Base-by-base conservation (phyloP, 805 yeast species). In the Zygosaccharomyces siamensis region DNA sequence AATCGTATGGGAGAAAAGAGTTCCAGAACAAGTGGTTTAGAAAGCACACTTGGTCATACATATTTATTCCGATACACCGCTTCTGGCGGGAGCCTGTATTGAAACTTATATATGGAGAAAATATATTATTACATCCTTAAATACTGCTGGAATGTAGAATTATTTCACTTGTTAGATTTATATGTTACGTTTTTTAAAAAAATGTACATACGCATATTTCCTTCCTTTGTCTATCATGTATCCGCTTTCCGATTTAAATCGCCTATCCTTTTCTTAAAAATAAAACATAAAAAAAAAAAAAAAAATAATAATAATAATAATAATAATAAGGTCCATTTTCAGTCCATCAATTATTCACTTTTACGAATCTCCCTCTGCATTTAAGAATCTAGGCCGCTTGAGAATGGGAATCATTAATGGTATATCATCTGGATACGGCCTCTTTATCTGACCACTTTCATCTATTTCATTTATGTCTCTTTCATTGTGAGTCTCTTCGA, bases 1-100 rank as follows among this genome's bases (percentile, higher is more conserved):
- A 48, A 79, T 86, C 50, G 63, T 68, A 39, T 86, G 89, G 89
- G 84, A 82, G 67, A 81, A 78, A 71, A 82, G 92, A 77, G 49
- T 60, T 39, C 60, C 64, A 35, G 61, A 51, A 18, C 59, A 57
- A 47, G 46, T 46, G 36, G 40, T 57, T 31, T 57, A 46, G 50
- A 20, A 39, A 24, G 37, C 35, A 39, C 24, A 30, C 30, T 16
- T 10, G n/a, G 14, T 23, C 7, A 24, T 4, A 3, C 16, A 20
- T 23, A 18, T 23, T 23, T 40, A 26, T 46, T 31, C 23, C 14
- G 14, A 33, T 28, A 26, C 39, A 31, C 39, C 12, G 28, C n/a
- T 10, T 30, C 30, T 14, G 12, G 8, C 12, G 18, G n/a, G 11
- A 20, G 26, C 24, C 20, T 30, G 28, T 40, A 40, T 21, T 30